Evolutionary conservation across 495 filamentous ascomycete species (phyloP).

Genomic region (Trichoderma reesei): DNA sequence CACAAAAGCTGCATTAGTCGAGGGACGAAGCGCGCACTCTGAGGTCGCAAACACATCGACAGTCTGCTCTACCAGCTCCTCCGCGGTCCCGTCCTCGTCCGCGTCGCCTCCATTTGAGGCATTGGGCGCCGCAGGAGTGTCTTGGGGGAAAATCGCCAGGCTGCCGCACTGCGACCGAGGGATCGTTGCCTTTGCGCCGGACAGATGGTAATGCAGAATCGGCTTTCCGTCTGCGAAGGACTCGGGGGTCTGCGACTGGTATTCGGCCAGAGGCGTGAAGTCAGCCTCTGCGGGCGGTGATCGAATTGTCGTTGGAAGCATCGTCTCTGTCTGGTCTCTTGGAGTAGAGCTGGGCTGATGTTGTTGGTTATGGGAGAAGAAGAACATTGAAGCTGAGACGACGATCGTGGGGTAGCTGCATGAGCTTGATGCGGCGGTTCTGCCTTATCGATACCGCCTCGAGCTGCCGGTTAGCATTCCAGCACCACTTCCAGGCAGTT

Average conservation of each 20-base stretch:
- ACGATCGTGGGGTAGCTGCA: slow-evolving; percentile 12
- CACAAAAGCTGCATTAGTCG: background rate
- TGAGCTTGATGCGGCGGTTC: too few relatives aligned
- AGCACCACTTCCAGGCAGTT: too few relatives aligned
- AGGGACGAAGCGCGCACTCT: slow-evolving; percentile 43
- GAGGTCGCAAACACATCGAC: slow-evolving; percentile 74
- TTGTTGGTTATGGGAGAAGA: background rate
- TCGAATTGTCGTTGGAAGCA: slow-evolving; percentile 20
- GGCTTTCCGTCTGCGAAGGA: slow-evolving; percentile 75
- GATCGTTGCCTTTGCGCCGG: slow-evolving; percentile 51
- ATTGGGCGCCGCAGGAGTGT: slow-evolving; percentile 13
- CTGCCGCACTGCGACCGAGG: slow-evolving; percentile 30
- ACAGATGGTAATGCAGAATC: slow-evolving; percentile 66
- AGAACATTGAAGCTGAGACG: slow-evolving; percentile 12
- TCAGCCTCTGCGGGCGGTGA: slow-evolving; percentile 31
- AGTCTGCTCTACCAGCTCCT: slow-evolving; percentile 29
- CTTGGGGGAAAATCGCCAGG: slow-evolving; percentile 42
- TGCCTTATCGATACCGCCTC: slow-evolving; percentile 11
- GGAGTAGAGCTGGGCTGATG: background rate
- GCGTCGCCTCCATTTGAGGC: slow-evolving; percentile 26
- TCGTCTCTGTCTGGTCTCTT: background rate
- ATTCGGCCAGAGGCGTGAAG: slow-evolving; percentile 65
- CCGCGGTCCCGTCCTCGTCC: too few relatives aligned
- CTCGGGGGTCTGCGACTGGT: slow-evolving; percentile 74
- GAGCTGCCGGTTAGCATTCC: too few relatives aligned